Base-by-base conservation (phyloP, 1,139 yeast genomes). In the Trichomonascaceae sp. region DNA sequence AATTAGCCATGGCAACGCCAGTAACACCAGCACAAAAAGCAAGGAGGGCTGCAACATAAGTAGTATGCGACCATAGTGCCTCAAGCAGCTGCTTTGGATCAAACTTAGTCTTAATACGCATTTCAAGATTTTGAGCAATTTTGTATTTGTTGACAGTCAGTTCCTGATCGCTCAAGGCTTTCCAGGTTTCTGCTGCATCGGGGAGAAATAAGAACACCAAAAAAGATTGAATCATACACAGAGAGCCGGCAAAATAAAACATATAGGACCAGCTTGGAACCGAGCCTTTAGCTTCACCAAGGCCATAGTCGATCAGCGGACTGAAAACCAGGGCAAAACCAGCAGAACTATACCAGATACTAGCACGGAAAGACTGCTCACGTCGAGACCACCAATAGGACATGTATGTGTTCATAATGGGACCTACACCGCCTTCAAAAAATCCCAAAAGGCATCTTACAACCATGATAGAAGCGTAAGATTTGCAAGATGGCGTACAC, bases 31-130 rank as follows among this genome's bases (percentile, higher is more conserved):
- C 67, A 49, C 71, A 63, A 15, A 79, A 60, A 12, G 76, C 75
- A 60, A 72, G 72, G 1, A 70, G 45, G 48, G 70, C 71, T 58
- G 78, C 75, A 41, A 80, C 56, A 64, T 80, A 72, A 1, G 84
- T 81, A 64, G 82, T 61, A 47, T 71, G 70, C 41, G 65, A 70
- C n/a, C 63, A 56, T 51, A 74, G 63, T 15, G 75, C 68, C 59
- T 74, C 78, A 51, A 80, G 72, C 64, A 84, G 87, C 48, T 76
- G 65, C 64, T 66, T 70, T 59, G 83, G 82, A 64, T 78, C 75
- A 44, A 71, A 71, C 57, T 72, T 76, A 58, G 79, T 78, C 56
- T 83, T 83, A 56, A 80, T 75, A 43, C 84, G 83, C 59, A 70
- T 71, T 57, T 74, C 73, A 3, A n/a, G 15, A 36, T 36, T 59